phyloP scores from a whole-genome alignment of 306 rosid species.

The Malus asiatica region DNA sequence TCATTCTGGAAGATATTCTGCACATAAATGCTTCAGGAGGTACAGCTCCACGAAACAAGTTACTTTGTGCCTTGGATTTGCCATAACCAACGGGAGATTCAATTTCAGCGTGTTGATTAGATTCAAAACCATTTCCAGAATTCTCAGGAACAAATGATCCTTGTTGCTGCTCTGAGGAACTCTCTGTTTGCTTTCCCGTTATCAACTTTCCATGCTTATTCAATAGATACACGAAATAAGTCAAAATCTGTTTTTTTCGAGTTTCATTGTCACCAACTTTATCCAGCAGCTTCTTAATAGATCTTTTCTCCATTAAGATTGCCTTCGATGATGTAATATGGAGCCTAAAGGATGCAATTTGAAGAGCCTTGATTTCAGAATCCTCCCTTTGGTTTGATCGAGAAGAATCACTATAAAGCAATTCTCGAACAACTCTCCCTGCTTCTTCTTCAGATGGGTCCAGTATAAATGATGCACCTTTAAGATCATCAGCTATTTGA shows the following conservation, averaged over 20 bases:
- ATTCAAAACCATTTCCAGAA: constrained; percentile 20
- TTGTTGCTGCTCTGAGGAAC: constrained; percentile 15
- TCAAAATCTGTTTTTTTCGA: constrained; percentile 46
- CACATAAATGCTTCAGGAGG: constrained; percentile 67
- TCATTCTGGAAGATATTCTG: constrained; percentile 66
- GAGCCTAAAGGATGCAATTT: constrained; percentile 55
- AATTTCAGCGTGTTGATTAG: constrained; percentile 16
- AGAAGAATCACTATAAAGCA: constrained; percentile 39
- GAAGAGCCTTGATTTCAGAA: constrained; percentile 49
- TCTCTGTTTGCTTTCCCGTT: constrained; percentile 31
- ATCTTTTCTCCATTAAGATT: constrained; percentile 55
- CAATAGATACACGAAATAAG: constrained; percentile 46
- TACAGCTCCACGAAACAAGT: constrained; percentile 26
- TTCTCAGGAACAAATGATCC: constrained; percentile 26
- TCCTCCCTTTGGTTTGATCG: constrained; percentile 41
- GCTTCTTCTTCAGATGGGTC: constrained; percentile 66
- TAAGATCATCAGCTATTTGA: constrained; percentile 53
- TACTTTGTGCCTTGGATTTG: constrained; percentile 18
- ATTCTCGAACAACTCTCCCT: constrained; percentile 46
- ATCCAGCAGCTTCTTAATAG: constrained; percentile 43
- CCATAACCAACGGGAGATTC: constrained; percentile 11
- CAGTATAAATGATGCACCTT: constrained; percentile 38
- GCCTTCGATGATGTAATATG: constrained; percentile 46
- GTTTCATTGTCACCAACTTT: constrained; percentile 36
- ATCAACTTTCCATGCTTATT: constrained; percentile 37